A percentile compares a stretch with the other conserved stretches of the same genome.
These are phyloP conservation scores for Eucalyptus marginata DNA, from an alignment of 345 rosid genomes.

Conservation along the genomic window DNA sequence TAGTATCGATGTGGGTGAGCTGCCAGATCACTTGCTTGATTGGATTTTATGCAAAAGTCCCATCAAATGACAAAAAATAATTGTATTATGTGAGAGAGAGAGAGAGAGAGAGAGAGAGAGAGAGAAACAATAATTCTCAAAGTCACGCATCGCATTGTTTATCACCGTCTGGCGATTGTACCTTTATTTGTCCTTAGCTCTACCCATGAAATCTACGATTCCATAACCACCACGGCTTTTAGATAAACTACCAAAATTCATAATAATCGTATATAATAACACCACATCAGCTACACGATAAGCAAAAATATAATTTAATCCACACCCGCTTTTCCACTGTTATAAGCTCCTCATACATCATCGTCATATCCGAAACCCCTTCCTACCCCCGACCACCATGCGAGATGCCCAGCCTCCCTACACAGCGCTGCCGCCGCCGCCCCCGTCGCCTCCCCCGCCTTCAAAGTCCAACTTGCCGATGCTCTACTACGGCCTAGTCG, in stretches of 20 bases:
- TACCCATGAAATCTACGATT: not conserved
- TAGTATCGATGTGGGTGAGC: not conserved
- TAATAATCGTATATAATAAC: not conserved
- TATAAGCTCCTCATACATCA: not conserved
- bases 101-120: not conserved
- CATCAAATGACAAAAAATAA: not conserved
- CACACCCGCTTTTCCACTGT: not conserved
- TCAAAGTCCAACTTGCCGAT: conserved; percentile 15
- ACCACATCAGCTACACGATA: not conserved
- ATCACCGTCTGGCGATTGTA: not conserved
- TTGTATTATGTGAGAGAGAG: not conserved
- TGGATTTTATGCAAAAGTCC: not conserved
- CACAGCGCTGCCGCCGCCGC: not conserved
- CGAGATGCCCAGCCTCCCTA: not conserved
- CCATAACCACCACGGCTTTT: conserved; percentile 12
- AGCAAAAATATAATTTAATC: not conserved
- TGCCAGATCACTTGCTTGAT: not conserved
- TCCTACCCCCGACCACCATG: not conserved
- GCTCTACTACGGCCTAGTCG: conserved; percentile 33
- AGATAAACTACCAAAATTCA: not conserved
- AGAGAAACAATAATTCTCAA: not conserved
- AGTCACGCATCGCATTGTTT: not conserved
- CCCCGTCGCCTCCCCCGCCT: not conserved
- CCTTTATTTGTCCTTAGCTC: conserved; percentile 1
- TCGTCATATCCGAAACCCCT: not conserved